Evolutionary conservation across 2,329 filamentous ascomycete genomes (phyloP).

Genomic region (Alternaria sp.): DNA sequence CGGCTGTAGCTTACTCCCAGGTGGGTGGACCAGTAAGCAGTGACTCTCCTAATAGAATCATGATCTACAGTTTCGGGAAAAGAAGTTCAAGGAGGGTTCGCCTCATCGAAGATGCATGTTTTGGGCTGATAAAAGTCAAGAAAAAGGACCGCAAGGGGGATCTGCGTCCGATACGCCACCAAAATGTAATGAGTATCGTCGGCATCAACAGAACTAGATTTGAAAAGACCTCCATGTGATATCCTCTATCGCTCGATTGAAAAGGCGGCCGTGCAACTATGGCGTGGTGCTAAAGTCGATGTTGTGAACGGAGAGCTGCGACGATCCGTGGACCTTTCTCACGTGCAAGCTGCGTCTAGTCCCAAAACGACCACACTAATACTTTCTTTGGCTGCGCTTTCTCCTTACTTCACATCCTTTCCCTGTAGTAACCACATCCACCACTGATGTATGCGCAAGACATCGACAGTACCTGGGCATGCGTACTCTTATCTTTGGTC

Average conservation of each 20-base stretch:
- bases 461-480: conserved; percentile 1
- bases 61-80: conserved; percentile 12
- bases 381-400: conserved; percentile 4
- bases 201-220: not conserved
- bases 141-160: conserved; percentile 17
- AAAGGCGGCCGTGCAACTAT: not conserved
- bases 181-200: not conserved
- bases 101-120: conserved; percentile 7
- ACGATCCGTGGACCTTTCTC: conserved; percentile 3
- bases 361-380: conserved; percentile 3
- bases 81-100: conserved; percentile 4
- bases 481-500: conserved; percentile 5
- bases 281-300: not conserved
- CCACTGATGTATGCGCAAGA: conserved; percentile 5
- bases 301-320: conserved; percentile 9
- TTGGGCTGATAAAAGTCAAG: conserved; percentile 10
- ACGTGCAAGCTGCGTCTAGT: not conserved
- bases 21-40: conserved; percentile 13
- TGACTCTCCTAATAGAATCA: conserved; percentile 8
- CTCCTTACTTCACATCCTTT: not conserved
- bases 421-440: conserved; percentile 9
- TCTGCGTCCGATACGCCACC: conserved; percentile 1
- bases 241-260: not conserved
- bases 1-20: conserved; percentile 7
- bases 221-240: conserved; percentile 1